phyloP scores from a whole-genome alignment of 768 basidiomycete species.

The Rhizopogon rudus region DNA sequence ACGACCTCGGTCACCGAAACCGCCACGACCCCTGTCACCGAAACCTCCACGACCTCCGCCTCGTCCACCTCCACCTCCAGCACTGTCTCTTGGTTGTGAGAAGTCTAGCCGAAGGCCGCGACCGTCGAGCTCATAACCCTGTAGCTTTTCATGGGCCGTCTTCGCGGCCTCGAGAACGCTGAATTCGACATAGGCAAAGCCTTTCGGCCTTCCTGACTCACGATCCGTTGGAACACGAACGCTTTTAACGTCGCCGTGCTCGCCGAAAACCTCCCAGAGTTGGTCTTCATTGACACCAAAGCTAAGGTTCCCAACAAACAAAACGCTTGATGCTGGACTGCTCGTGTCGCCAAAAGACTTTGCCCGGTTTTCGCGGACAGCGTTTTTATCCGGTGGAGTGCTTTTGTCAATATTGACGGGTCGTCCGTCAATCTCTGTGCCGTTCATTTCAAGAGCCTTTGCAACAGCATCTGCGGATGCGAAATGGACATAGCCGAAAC shows the following conservation, averaged over 20 bases:
- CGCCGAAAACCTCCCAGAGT: constrained; percentile 87
- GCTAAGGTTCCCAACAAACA: constrained; percentile 91
- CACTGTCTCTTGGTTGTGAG: constrained; percentile 72
- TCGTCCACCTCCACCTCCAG: constrained; percentile 45
- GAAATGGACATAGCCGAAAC: constrained; percentile 83
- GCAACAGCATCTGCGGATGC: constrained; percentile 64
- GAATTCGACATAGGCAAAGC: constrained; percentile 97
- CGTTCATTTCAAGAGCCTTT: constrained; percentile 76
- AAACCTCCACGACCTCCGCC: constrained; percentile 24
- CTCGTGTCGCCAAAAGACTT: constrained; percentile 71
- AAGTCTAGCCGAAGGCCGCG: constrained; percentile 80
- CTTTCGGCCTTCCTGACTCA: constrained; percentile 87
- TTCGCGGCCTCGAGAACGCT: constrained; percentile 73
- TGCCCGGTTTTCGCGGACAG: constrained; percentile 63
- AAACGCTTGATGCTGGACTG: constrained; percentile 61
- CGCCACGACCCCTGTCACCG: constrained; percentile 25
- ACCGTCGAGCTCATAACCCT: constrained; percentile 77
- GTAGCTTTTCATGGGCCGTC: constrained; percentile 67
- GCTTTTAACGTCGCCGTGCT: constrained; percentile 78
- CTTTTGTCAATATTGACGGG: constrained; percentile 82
- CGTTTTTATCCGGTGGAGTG: constrained; percentile 50
- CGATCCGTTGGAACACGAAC: constrained; percentile 91
- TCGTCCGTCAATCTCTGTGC: constrained; percentile 90
- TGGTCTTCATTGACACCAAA: constrained; percentile 76
- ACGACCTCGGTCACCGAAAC: constrained; percentile 31